A percentile compares a stretch with the other conserved stretches of the same genome.
These are phyloP conservation scores for Lentinula detonsa DNA, from an alignment of 768 basidiomycete species.

Conservation along the genomic window DNA sequence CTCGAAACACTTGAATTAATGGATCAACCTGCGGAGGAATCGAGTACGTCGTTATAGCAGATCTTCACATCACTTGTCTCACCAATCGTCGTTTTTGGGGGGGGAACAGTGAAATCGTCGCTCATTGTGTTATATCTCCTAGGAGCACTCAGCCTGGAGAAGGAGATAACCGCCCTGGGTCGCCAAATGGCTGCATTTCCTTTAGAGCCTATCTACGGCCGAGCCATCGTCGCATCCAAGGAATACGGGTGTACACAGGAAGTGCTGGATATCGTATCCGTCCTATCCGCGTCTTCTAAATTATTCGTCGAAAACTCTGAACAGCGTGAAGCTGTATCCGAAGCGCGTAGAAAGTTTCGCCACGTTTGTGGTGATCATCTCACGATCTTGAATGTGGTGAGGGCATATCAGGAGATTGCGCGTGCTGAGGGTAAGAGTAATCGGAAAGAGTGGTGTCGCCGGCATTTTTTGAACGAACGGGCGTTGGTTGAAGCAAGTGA, in stretches of 20 bases:
- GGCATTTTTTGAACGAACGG: slow-evolving; percentile 78
- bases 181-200: slow-evolving; percentile 87
- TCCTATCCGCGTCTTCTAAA: slow-evolving; percentile 76
- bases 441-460: slow-evolving; percentile 74
- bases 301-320: slow-evolving; percentile 76
- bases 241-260: slow-evolving; percentile 68
- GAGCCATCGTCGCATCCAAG: slow-evolving; percentile 74
- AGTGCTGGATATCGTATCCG: slow-evolving; percentile 77
- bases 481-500: slow-evolving; percentile 73
- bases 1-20: slow-evolving; percentile 81
- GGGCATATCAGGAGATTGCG: slow-evolving; percentile 71
- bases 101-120: slow-evolving; percentile 47
- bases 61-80: too few relatives aligned
- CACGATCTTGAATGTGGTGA: slow-evolving; percentile 80
- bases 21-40: slow-evolving; percentile 74
- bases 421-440: slow-evolving; percentile 37
- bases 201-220: slow-evolving; percentile 79
- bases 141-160: slow-evolving; percentile 66
- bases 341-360: slow-evolving; percentile 71
- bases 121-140: slow-evolving; percentile 73
- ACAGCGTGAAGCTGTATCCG: slow-evolving; percentile 64
- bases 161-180: slow-evolving; percentile 66
- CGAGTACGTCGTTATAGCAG: slow-evolving; percentile 45
- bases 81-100: not conserved
- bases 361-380: slow-evolving; percentile 89